phyloP scores from a whole-genome alignment of 2,329 filamentous ascomycete species.

The Exophiala lecanii-corni region DNA sequence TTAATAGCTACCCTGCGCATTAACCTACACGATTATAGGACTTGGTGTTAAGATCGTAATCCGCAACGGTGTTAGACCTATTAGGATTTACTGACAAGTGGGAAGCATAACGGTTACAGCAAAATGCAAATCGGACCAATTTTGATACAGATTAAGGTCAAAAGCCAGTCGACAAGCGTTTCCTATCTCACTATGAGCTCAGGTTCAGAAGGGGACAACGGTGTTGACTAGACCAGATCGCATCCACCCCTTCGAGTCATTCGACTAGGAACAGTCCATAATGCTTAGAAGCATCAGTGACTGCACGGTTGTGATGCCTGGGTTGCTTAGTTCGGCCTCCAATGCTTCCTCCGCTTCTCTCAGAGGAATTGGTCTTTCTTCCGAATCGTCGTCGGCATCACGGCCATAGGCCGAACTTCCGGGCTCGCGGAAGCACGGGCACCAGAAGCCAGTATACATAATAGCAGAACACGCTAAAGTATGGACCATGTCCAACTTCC shows the following conservation, averaged over 20 bases:
- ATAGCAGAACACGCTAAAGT: conserved; percentile 12
- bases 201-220: conserved; percentile 12
- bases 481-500: conserved; percentile 5
- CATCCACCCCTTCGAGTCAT: conserved; percentile 12
- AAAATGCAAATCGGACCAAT: conserved; percentile 8
- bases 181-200: no score
- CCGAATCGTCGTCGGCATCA: conserved; percentile 2
- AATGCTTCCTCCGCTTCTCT: conserved; percentile 8
- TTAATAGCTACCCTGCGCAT: no score
- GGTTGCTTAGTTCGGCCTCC: conserved; percentile 10
- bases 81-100: no score
- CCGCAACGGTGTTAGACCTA: no score
- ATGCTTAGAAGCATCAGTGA: conserved; percentile 12
- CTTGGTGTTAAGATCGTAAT: no score
- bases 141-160: conserved; percentile 9
- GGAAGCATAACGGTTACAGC: no score
- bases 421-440: conserved; percentile 8
- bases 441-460: conserved; percentile 14
- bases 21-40: no score
- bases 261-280: conserved; percentile 9
- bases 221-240: conserved; percentile 14
- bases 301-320: conserved; percentile 6
- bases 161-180: conserved; percentile 11
- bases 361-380: conserved; percentile 3
- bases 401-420: conserved; percentile 4